Evolutionary conservation across 2,329 filamentous ascomycete genomes (phyloP), one percentile per base, ranked within the genome.

Genomic region (Epicoccum sorghinum): DNA sequence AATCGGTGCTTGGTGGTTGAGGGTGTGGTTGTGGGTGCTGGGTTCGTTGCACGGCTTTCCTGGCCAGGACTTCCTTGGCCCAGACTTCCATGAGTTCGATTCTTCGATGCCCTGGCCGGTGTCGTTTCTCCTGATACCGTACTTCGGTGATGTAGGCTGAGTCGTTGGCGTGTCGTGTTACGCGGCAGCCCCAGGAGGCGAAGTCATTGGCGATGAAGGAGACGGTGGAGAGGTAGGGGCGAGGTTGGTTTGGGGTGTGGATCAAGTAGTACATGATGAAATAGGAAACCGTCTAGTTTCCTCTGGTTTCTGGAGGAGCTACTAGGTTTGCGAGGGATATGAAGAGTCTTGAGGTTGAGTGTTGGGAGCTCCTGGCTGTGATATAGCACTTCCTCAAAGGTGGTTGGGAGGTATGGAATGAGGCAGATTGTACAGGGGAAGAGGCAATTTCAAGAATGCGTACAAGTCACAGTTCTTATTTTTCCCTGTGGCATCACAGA

Each of bases 201-300:
- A 62, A 65, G 35, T 64, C 62, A 13, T 48, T 47, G 4, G 61
- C 64, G 36, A 65, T 36, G 29, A 64, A 67, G 7, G 51, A 43
- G 13, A 61, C 33, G 10, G 42, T 58, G 4, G 61, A 61, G 8
- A 65, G 41, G 29, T 52, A 52, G 1, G 48, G 48, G 10, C 48
- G 48, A 4, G 36, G 22, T 13, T 45, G 41, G 7, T 52, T 35
- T 14, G 27, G 35, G 8, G 48, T 52, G 23, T 52, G 29, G 23
- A 52, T 46, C 7, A 52, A 36, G 36, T 52, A 52, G 23, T 52
- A 52, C 48, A 52, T 52, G 13, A 12, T 30, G 10, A 14, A 7
- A 36, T 13, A 8, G 5, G 8, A 41, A 2, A 7, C 36, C 4
- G 4, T 29, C 6, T 22, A n/a, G 10, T 42, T 18, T 23, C 30